Evolutionary conservation across 805 yeast species (phyloP).

Genomic region (Candida insectalens): DNA sequence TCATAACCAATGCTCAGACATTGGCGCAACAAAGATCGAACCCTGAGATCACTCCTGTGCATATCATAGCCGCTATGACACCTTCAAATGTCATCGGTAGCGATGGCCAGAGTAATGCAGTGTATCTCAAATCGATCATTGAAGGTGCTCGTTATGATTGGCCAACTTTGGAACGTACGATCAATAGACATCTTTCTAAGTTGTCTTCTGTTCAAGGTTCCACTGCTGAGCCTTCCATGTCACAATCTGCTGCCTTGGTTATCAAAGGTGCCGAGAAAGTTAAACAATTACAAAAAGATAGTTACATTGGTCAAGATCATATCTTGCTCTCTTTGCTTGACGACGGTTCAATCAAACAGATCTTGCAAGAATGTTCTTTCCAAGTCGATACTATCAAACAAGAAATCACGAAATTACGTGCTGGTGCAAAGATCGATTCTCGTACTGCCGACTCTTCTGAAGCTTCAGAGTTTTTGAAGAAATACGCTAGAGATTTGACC

Average conservation of each 20-base stretch:
- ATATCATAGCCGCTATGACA: constrained; percentile 85
- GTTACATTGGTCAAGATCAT: constrained; percentile 91
- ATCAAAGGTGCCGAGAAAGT: constrained; percentile 67
- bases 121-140: constrained; percentile 70
- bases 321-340: constrained; percentile 75
- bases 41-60: constrained; percentile 79
- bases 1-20: constrained; percentile 70
- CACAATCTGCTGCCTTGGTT: constrained; percentile 68
- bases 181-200: constrained; percentile 74
- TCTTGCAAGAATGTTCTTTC: constrained; percentile 65
- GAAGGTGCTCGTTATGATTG: constrained; percentile 88
- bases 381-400: constrained; percentile 64
- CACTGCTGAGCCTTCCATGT: constrained; percentile 69
- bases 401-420: constrained; percentile 76
- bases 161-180: constrained; percentile 65
- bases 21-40: constrained; percentile 80
- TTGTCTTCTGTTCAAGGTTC: constrained; percentile 86
- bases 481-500: constrained; percentile 91
- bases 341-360: constrained; percentile 56
- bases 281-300: constrained; percentile 81
- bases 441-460: constrained; percentile 88
- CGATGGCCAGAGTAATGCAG: constrained; percentile 34
- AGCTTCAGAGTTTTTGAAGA: constrained; percentile 71
- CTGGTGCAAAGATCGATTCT: constrained; percentile 85
- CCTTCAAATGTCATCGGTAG: constrained; percentile 38